Percentiles rank a stretch among this genome's conserved stretches.
These are phyloP conservation scores for Bullera alba DNA, from an alignment of 768 basidiomycete genomes.

Conservation along the genomic window DNA sequence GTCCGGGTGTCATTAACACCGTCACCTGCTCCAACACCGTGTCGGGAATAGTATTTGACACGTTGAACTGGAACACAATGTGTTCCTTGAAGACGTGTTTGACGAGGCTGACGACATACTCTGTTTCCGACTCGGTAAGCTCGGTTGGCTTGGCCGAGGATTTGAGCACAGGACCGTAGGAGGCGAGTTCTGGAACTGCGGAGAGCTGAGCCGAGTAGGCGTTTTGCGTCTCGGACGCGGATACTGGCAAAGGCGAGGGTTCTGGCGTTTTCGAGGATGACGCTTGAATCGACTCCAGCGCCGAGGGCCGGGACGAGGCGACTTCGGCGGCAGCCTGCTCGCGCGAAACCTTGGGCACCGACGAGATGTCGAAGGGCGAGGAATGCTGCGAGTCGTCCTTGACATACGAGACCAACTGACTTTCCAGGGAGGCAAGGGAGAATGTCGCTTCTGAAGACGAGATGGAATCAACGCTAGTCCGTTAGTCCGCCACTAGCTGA, in stretches of 20 bases:
- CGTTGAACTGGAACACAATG: slow-evolving; percentile 98
- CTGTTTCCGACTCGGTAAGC: slow-evolving; percentile 93
- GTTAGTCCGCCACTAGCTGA: background rate
- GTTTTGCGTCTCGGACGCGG: slow-evolving; percentile 80
- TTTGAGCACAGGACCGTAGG: slow-evolving; percentile 79
- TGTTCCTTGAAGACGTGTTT: slow-evolving; percentile 96
- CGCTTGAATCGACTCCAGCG: slow-evolving; percentile 74
- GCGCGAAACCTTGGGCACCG: slow-evolving; percentile 89
- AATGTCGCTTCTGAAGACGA: slow-evolving; percentile 77
- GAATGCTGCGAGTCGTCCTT: slow-evolving; percentile 65
- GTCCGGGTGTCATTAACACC: slow-evolving; percentile 79
- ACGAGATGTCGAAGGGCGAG: slow-evolving; percentile 74
- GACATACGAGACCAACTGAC: slow-evolving; percentile 87
- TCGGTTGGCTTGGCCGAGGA: slow-evolving; percentile 71
- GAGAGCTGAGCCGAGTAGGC: slow-evolving; percentile 77
- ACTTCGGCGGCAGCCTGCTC: slow-evolving; percentile 82
- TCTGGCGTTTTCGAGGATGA: slow-evolving; percentile 52
- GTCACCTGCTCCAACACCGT: slow-evolving; percentile 91
- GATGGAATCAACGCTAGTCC: background rate
- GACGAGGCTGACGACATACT: slow-evolving; percentile 92
- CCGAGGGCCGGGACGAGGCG: slow-evolving; percentile 67
- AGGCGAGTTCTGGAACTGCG: slow-evolving; percentile 74
- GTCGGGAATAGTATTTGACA: slow-evolving; percentile 92
- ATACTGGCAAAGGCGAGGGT: slow-evolving; percentile 59
- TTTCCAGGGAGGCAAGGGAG: slow-evolving; percentile 80